Percentiles rank a stretch among this genome's conserved stretches.
These are phyloP conservation scores for Aureobasidium sp. DNA, from an alignment of 2,329 filamentous ascomycete species.

Conservation along the genomic window DNA sequence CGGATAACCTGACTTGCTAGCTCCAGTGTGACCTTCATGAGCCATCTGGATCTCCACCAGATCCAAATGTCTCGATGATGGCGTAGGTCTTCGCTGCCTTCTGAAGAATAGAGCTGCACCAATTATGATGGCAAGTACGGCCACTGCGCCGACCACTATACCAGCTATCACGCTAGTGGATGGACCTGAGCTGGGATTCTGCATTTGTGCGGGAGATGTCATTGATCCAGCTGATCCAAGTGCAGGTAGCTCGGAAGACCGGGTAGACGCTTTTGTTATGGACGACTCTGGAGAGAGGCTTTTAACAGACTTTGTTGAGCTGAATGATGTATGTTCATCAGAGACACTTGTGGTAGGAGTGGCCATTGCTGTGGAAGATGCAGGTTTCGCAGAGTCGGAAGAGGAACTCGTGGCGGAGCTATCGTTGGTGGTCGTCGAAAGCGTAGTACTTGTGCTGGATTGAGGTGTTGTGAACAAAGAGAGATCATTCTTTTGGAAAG, in stretches of 20 bases:
- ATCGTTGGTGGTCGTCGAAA: not conserved
- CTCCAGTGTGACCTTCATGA: not conserved
- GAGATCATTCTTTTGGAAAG: constrained; percentile 15
- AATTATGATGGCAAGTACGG: not conserved
- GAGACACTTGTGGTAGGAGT: not conserved
- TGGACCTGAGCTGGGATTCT: not conserved
- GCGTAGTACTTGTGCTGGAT: not conserved
- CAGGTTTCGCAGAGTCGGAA: not conserved
- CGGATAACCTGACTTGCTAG: not conserved
- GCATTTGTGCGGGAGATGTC: not conserved
- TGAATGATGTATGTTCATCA: not conserved
- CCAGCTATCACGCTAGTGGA: not conserved
- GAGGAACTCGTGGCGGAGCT: not conserved
- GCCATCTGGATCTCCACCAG: not conserved
- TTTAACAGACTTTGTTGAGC: not conserved
- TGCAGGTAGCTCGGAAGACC: not conserved
- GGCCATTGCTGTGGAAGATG: not conserved
- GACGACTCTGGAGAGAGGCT: not conserved
- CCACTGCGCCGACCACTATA: not conserved
- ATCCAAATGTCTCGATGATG: not conserved
- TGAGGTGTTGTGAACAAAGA: constrained; percentile 17
- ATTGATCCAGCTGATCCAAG: not conserved
- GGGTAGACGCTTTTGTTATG: not conserved
- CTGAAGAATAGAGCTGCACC: not conserved
- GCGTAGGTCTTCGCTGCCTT: not conserved